Conservation (phyloP, 2,329 filamentous ascomycete genomes). For the Fusarium praegraminearum region DNA sequence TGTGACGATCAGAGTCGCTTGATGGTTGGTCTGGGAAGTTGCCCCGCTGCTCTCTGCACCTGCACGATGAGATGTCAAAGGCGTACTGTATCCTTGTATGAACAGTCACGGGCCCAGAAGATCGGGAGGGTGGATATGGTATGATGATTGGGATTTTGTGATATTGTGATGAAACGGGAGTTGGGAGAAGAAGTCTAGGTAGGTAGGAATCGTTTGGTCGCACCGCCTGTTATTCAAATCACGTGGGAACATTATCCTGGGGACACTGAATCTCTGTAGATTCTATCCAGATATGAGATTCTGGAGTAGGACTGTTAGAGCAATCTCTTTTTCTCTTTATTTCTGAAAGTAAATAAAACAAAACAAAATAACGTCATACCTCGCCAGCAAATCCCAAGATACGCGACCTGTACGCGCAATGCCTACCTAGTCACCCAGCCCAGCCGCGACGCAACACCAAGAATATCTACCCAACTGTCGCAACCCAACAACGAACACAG, state of each 20-base stretch:
- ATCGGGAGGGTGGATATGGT: not conserved
- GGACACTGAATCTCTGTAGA: too few species aligned
- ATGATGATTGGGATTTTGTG: not conserved
- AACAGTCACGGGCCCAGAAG: not conserved
- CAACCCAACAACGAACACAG: not conserved
- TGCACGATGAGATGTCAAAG: constrained; percentile 1
- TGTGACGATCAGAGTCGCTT: not conserved
- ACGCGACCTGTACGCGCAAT: not conserved
- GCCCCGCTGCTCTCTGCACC: not conserved
- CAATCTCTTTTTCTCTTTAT: too few species aligned
- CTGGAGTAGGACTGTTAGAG: too few species aligned
- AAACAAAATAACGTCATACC: too few species aligned
- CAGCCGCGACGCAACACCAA: not conserved
- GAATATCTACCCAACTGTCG: not conserved
- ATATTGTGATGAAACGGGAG: too few species aligned
- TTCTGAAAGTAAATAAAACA: too few species aligned
- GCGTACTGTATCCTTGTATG: not conserved
- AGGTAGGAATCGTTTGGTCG: too few species aligned
- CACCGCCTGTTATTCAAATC: too few species aligned
- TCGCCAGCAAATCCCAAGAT: too few species aligned
- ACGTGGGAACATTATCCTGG: too few species aligned
- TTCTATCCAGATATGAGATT: too few species aligned
- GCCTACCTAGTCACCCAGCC: not conserved
- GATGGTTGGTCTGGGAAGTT: not conserved
- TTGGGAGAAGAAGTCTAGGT: not conserved